These are phyloP conservation scores for Claviceps lovelessii DNA, from an alignment of 2,329 filamentous ascomycete species.

Conservation along the genomic window DNA sequence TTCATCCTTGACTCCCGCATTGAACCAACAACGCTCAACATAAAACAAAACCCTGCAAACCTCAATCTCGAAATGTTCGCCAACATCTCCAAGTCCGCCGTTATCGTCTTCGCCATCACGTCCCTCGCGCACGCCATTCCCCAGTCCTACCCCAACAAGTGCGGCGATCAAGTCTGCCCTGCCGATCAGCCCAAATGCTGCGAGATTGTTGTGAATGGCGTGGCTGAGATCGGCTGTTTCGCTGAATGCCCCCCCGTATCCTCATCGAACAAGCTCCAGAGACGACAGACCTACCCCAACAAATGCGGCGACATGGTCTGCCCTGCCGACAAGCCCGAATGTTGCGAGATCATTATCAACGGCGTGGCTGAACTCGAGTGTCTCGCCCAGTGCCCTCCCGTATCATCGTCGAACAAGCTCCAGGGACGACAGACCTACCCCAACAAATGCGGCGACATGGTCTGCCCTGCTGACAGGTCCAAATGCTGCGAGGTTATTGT, in stretches of 20 bases:
- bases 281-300: not conserved
- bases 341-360: not conserved
- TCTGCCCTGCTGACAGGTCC: not conserved
- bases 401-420: too few species aligned
- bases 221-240: too few species aligned
- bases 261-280: too few species aligned
- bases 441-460: not conserved
- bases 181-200: not conserved
- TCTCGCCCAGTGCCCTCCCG: too few species aligned
- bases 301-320: not conserved
- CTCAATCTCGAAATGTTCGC: not conserved
- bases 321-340: not conserved
- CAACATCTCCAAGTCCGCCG: not conserved
- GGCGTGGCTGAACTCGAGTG: too few species aligned
- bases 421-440: not conserved
- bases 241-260: too few species aligned
- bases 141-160: not conserved
- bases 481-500: not conserved
- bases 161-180: not conserved
- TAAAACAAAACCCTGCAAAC: too few species aligned
- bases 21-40: not conserved
- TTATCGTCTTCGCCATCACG: not conserved
- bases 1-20: too few species aligned
- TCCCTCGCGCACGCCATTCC: not conserved
- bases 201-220: not conserved